A percentile compares a stretch with the other conserved stretches of the same genome.
phyloP scores from a whole-genome alignment of 2,329 filamentous ascomycete species.

The Fusarium sublunatum region DNA sequence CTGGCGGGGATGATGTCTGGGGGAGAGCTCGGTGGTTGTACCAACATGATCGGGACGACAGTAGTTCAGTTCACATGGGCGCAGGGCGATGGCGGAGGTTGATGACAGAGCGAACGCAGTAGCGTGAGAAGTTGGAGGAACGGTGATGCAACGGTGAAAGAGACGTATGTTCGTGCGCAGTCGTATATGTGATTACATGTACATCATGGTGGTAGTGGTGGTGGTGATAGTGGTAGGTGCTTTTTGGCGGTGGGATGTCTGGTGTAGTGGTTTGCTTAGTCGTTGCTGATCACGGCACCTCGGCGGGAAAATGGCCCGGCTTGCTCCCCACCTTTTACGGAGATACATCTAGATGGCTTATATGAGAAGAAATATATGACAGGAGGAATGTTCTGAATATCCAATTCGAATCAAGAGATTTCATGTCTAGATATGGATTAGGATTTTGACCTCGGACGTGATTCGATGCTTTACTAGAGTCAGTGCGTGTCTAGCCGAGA shows the following conservation, averaged over 20 bases:
- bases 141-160: constrained; percentile 7
- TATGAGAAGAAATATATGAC: neutral
- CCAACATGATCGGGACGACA: constrained; percentile 56
- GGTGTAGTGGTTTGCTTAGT: constrained; percentile 24
- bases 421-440: no score
- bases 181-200: constrained; percentile 28
- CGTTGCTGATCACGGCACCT: constrained; percentile 30
- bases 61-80: constrained; percentile 50
- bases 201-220: constrained; percentile 9
- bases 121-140: neutral
- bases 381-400: no score
- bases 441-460: no score
- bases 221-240: constrained; percentile 7
- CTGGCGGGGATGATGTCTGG: constrained; percentile 52
- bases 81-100: constrained; percentile 34
- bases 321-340: constrained; percentile 23
- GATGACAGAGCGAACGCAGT: constrained; percentile 8
- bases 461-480: no score
- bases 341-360: neutral
- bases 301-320: constrained; percentile 42
- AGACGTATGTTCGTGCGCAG: neutral
- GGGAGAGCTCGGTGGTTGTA: constrained; percentile 51
- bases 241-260: constrained; percentile 40
- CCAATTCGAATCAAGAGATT: no score
- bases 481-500: no score